These are phyloP conservation scores for Neopestalotiopsis sp. DNA, from an alignment of 2,329 filamentous ascomycete species.

Conservation along the genomic window DNA sequence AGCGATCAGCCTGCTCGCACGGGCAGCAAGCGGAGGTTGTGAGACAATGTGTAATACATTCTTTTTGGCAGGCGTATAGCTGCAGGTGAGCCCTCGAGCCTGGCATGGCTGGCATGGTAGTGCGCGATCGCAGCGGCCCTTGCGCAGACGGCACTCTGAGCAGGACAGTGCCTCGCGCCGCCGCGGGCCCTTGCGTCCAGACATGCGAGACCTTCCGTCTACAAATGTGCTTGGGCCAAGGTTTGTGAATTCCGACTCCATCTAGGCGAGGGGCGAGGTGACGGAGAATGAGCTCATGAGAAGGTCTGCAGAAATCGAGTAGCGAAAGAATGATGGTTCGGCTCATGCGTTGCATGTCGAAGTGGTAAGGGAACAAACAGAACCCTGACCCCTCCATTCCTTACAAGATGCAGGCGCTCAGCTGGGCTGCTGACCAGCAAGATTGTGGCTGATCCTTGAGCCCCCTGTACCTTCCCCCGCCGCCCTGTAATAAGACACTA, in stretches of 20 bases:
- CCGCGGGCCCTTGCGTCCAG: background rate
- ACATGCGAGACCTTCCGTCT: background rate
- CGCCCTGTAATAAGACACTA: background rate
- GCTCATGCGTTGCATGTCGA: background rate
- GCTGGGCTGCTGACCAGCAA: background rate
- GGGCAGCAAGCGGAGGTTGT: background rate
- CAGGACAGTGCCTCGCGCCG: background rate
- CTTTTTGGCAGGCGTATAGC: background rate
- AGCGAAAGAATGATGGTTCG: background rate
- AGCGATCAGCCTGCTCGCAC: background rate
- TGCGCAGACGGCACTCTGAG: background rate
- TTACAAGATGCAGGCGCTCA: background rate
- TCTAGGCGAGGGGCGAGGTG: background rate
- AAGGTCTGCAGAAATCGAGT: background rate
- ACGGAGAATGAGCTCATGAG: background rate
- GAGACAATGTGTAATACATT: background rate
- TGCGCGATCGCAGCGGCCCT: background rate
- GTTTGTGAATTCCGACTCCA: background rate
- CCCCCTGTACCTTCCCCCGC: background rate
- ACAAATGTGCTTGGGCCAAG: background rate
- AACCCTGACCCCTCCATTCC: background rate
- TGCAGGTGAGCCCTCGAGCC: background rate
- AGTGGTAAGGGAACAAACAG: background rate
- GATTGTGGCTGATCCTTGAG: background rate
- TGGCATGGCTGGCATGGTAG: background rate